Conservation (phyloP, 1,284 basidiomycete genomes). For the Tausonia pullulans region DNA sequence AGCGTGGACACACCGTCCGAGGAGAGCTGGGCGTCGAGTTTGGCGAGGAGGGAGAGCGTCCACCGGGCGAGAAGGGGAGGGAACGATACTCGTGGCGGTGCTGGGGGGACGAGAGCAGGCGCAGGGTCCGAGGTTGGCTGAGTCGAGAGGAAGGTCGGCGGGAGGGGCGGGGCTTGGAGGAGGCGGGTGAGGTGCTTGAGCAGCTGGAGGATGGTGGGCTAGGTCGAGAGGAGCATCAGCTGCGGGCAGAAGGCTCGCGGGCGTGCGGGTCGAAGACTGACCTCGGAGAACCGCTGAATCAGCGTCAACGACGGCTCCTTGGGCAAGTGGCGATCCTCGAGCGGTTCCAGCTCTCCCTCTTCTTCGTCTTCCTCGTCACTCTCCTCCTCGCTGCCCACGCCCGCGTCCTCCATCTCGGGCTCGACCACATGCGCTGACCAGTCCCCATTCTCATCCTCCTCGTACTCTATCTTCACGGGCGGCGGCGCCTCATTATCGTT, state of each 20-base stretch:
- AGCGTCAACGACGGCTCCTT: background rate
- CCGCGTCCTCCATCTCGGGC: background rate
- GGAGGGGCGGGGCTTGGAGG: conserved; percentile 5
- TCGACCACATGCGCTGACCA: no score
- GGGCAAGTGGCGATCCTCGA: conserved; percentile 38
- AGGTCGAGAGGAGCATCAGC: background rate
- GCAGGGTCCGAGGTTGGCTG: background rate
- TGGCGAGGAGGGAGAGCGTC: conserved; percentile 5
- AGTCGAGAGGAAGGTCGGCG: background rate
- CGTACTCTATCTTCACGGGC: background rate
- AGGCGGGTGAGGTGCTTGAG: conserved; percentile 4
- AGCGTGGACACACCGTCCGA: background rate
- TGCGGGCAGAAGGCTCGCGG: background rate
- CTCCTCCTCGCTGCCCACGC: conserved; percentile 10
- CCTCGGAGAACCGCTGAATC: conserved; percentile 38
- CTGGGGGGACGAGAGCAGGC: background rate
- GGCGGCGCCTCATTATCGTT: background rate
- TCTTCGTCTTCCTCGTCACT: conserved; percentile 33
- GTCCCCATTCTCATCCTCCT: background rate
- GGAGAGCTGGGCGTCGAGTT: background rate
- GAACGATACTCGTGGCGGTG: background rate
- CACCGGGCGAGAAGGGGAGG: background rate
- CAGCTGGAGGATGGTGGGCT: background rate
- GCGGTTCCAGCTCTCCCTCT: conserved; percentile 49
- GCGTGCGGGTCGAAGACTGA: conserved; percentile 35